Evolutionary conservation across 495 filamentous ascomycete species (phyloP).

Genomic region (Daldinia grandis): DNA sequence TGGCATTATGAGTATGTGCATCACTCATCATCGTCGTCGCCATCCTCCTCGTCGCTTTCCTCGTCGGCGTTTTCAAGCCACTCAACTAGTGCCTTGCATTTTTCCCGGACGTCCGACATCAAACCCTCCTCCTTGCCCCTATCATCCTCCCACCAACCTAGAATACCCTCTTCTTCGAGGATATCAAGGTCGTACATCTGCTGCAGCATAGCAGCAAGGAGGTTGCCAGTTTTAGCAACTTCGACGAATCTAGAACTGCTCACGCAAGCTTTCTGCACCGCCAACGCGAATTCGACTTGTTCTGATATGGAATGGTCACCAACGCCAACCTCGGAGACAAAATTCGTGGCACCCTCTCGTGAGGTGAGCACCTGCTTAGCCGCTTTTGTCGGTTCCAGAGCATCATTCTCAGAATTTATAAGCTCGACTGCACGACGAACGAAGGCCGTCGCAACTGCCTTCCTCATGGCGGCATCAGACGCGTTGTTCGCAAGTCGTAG

Average conservation of each 20-base stretch:
- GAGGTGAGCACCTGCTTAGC: conserved; percentile 65
- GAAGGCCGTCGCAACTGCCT: conserved; percentile 84
- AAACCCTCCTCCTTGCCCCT: conserved; percentile 68
- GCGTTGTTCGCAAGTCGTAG: conserved; percentile 90
- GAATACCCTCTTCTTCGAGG: conserved; percentile 85
- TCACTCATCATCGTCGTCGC: conserved; percentile 46
- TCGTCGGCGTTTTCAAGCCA: conserved; percentile 85
- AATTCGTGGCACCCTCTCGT: conserved; percentile 58
- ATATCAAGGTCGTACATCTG: conserved; percentile 85
- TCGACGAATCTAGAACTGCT: conserved; percentile 63
- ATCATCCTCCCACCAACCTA: conserved; percentile 86
- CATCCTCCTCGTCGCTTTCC: conserved; percentile 75
- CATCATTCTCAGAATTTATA: conserved; percentile 62
- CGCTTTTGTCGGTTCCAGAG: conserved; percentile 67
- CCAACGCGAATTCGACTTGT: conserved; percentile 84
- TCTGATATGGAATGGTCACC: conserved; percentile 57
- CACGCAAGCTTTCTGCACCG: conserved; percentile 80
- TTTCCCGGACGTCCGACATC: conserved; percentile 73
- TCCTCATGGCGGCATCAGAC: conserved; percentile 84
- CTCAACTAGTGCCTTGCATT: conserved; percentile 81
- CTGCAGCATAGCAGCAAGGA: conserved; percentile 79
- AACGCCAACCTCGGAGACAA: conserved; percentile 61
- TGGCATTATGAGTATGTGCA: not conserved
- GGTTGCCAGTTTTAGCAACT: conserved; percentile 59
- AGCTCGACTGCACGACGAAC: conserved; percentile 81